Conservation (phyloP, 2,329 filamentous ascomycete genomes). For the Teratosphaeria viscida region DNA sequence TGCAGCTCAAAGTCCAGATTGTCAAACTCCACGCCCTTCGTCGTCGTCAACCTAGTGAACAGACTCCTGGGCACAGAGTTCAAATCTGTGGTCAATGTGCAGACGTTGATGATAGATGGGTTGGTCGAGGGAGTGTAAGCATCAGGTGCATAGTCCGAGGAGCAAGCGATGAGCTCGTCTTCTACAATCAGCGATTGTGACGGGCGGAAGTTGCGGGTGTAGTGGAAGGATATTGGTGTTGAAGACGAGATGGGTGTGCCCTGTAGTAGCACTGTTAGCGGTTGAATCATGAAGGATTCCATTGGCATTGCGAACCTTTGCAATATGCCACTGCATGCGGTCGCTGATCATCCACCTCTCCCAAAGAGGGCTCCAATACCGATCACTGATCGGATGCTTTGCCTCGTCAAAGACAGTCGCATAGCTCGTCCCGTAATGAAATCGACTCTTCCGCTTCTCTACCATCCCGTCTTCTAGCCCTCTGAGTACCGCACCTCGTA, state of each 20-base stretch:
- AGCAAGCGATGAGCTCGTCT: conserved; percentile 69
- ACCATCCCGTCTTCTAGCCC: conserved; percentile 66
- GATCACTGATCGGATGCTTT: conserved; percentile 60
- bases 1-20: conserved; percentile 74
- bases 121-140: conserved; percentile 21
- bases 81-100: conserved; percentile 67
- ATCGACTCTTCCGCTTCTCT: conserved; percentile 60
- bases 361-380: conserved; percentile 73
- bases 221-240: conserved; percentile 69
- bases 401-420: conserved; percentile 64
- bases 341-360: conserved; percentile 76
- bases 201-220: conserved; percentile 73
- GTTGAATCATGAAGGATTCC: neutral
- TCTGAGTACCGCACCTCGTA: conserved; percentile 63
- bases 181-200: conserved; percentile 68
- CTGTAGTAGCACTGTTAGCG: conserved; percentile 21
- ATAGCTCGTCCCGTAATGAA: conserved; percentile 72
- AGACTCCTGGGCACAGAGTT: conserved; percentile 62
- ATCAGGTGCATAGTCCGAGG: conserved; percentile 54
- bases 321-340: conserved; percentile 78
- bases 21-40: conserved; percentile 68
- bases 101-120: conserved; percentile 56
- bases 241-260: conserved; percentile 66
- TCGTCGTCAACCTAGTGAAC: conserved; percentile 68
- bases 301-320: conserved; percentile 48